Evolutionary conservation across 208 protist genomes (phyloP), one percentile per base, ranked within the genome.

Genomic region (Endotrypanum monterogeii): DNA sequence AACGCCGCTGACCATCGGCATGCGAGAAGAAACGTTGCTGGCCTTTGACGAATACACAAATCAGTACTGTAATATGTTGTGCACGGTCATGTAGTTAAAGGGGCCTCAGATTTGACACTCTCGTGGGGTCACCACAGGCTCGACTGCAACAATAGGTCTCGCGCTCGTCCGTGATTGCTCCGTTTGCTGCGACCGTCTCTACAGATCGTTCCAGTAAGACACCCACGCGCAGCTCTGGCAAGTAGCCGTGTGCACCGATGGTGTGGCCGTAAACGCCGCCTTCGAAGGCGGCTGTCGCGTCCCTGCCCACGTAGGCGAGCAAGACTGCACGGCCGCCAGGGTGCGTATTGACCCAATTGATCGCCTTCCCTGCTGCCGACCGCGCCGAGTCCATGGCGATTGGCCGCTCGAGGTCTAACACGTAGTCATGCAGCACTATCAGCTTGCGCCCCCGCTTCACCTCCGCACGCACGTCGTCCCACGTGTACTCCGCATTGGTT

Each of bases 231-330:
- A 95, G 75, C 74, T 92, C 76, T 30, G 74, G 81, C 55, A 94
- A 75, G 62, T 94, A 76, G 68, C 77, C 91, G 71, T 84, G 83
- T 20, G 90, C 92, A 23, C 82, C 87, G 14, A 61, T 68, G 25
- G 82, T 85, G 79, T 96, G 89, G 1, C 74, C 81, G 83, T 96
- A 93, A 7, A 94, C 83, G 16, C 78, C 83, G 50, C 89, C 88
- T 66, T 78, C 82, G 75, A 96, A 94, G 66, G 82, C 89, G 9
- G 74, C 69, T 37, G 89, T 92, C n/a, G 88, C 88, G 66, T 96
- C 92, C 76, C 86, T 91, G 56, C 91, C 91, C 25, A 95, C 76
- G 63, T 87, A 93, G 25, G 81, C 74, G 54, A 87, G 77, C 16
- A 95, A 78, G 58, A 92, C 61, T 60, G 83, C 77, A 48, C 85